Evolutionary conservation across 139 green algal genomes (phyloP), one percentile per base, ranked within the genome.

Genomic region (Desmodesmus armatus): DNA sequence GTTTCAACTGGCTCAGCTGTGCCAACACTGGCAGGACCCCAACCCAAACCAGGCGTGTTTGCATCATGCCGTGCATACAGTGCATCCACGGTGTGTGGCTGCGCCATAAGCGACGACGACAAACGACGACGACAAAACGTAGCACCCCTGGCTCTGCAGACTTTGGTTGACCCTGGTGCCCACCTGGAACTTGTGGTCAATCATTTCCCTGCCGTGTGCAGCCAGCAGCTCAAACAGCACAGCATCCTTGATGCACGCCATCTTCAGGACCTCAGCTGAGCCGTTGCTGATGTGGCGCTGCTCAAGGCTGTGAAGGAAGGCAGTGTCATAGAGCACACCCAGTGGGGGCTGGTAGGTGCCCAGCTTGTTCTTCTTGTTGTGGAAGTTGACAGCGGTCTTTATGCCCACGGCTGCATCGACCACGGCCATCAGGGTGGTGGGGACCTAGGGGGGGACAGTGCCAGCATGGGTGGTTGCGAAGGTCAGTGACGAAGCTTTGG

Each of bases 371-470:
- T 93, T 93, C 58, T 89, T 87, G 5, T 80, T 58, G 37, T 91
- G 35, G 51, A 93, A 93, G 81, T 93, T 93, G 70, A 93, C 90
- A 43, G 87, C 90, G 23, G 90, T 93, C 71, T 93, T 93, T 75
- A 93, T 91, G 70, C 90, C 90, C 65, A 93, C 88, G 13, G 88
- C 88, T 0, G 90, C 90, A 74, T 93, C 90, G 3, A 93, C 83
- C 17, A 90, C 88, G 31, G 72, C 90, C 90, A 93, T 93, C 35
- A 93, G 58, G 33, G 90, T 93, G 1, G 90, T 93, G 2, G 90
- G 90, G n/a, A 90, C 78, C 87, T 91, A 21, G 7, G 9, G 13
- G 47, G 47, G 47, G 47, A n/a, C n/a, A n/a, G n/a, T n/a, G n/a
- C n/a, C n/a, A n/a, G n/a, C n/a, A n/a, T n/a, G n/a, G n/a, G n/a